Conservation (phyloP, 345 rosid genomes). For the Cardamine occulta region DNA sequence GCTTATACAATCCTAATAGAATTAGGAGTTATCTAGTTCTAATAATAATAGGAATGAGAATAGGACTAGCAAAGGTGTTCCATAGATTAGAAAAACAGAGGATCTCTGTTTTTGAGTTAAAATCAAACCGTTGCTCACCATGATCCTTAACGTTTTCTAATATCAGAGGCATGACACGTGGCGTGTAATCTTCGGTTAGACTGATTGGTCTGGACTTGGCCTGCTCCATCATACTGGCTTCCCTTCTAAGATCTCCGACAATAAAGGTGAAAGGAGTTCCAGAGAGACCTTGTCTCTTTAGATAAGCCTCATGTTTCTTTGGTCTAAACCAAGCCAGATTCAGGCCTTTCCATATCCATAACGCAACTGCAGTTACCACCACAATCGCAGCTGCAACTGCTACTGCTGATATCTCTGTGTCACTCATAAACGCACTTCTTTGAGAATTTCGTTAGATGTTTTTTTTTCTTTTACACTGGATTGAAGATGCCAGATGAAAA, state of each 20-base stretch:
- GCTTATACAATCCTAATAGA: no score
- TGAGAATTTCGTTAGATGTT: not conserved
- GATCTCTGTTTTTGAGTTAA: slow-evolving; percentile 17
- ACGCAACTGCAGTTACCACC: slow-evolving; percentile 17
- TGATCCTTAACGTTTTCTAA: slow-evolving; percentile 35
- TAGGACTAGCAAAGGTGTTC: no score
- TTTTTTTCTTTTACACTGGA: not conserved
- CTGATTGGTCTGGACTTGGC: slow-evolving; percentile 36
- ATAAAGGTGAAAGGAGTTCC: slow-evolving; percentile 42
- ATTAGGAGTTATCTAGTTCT: no score
- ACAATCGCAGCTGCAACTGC: slow-evolving; percentile 29
- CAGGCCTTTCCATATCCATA: slow-evolving; percentile 36
- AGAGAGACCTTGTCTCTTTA: slow-evolving; percentile 41
- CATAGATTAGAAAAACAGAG: slow-evolving; percentile 13
- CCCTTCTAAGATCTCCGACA: slow-evolving; percentile 35
- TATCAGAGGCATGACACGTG: slow-evolving; percentile 36
- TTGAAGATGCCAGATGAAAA: slow-evolving; percentile 9
- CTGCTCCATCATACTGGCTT: slow-evolving; percentile 30
- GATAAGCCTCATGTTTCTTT: slow-evolving; percentile 37
- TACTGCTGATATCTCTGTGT: slow-evolving; percentile 18
- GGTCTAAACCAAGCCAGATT: slow-evolving; percentile 42
- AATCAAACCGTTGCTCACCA: slow-evolving; percentile 26
- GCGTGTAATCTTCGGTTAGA: slow-evolving; percentile 26
- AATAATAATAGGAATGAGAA: no score
- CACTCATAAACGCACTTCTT: slow-evolving; percentile 30